These are phyloP conservation scores for Tanozyma kutaoensis DNA, from an alignment of 805 yeast species.

Conservation along the genomic window DNA sequence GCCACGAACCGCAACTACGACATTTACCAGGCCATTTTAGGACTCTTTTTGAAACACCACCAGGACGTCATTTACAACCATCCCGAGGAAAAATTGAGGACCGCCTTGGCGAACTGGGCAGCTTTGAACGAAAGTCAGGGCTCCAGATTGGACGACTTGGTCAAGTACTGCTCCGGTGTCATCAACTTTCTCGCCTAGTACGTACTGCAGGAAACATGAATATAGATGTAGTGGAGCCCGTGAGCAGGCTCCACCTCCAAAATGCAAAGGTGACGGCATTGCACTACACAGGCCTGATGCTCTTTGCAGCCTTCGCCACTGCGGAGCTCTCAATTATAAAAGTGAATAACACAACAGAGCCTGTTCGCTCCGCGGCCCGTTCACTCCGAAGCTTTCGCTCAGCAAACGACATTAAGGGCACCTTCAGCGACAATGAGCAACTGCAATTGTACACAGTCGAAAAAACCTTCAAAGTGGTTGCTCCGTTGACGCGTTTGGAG, in stretches of 20 bases:
- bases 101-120: constrained; percentile 38
- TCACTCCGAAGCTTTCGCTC: constrained; percentile 9
- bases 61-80: constrained; percentile 56
- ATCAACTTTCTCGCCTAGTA: constrained; percentile 43
- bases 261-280: constrained; percentile 13
- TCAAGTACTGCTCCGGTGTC: constrained; percentile 75
- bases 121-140: constrained; percentile 24
- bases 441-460: constrained; percentile 8
- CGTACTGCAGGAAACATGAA: no score
- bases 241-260: no score
- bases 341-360: constrained; percentile 5
- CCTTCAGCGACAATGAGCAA: constrained; percentile 9
- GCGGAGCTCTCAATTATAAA: constrained; percentile 20
- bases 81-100: constrained; percentile 20
- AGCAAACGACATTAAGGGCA: constrained; percentile 10
- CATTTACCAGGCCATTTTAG: constrained; percentile 67
- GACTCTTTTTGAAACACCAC: constrained; percentile 62
- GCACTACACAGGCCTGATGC: constrained; percentile 6
- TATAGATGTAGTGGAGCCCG: no score
- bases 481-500: constrained; percentile 8
- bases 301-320: constrained; percentile 20
- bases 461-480: constrained; percentile 9
- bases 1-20: constrained; percentile 51
- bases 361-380: constrained; percentile 3
- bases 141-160: constrained; percentile 47